Conservation (phyloP, 2,329 filamentous ascomycete species). For the Calonectria montana region DNA sequence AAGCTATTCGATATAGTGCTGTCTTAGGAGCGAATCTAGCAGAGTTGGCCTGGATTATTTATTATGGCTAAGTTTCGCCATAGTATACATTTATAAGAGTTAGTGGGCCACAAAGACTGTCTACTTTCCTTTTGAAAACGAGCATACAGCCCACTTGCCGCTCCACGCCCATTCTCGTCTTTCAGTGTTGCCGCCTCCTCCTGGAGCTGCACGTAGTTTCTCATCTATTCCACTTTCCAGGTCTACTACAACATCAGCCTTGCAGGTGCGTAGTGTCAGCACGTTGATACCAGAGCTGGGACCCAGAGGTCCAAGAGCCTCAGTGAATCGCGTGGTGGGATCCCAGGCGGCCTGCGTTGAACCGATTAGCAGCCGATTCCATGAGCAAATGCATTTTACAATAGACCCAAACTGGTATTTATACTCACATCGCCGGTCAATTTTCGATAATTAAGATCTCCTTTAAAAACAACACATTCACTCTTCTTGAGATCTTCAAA, state of each 20-base stretch:
- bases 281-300: not conserved
- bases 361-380: not conserved
- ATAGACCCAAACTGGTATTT: no score
- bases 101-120: not conserved
- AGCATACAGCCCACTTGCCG: not conserved
- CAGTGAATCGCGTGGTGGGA: not conserved
- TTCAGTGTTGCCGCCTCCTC: not conserved
- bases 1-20: no score
- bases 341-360: not conserved
- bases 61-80: no score
- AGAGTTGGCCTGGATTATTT: no score
- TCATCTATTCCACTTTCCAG: not conserved
- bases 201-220: not conserved
- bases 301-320: not conserved
- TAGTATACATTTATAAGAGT: not conserved
- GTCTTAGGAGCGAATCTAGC: no score
- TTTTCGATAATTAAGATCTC: not conserved
- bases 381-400: not conserved
- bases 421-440: not conserved
- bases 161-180: not conserved
- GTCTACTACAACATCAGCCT: not conserved
- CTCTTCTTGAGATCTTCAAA: not conserved
- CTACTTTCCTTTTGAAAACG: not conserved
- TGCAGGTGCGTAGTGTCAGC: not conserved
- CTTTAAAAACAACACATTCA: not conserved